phyloP scores from a whole-genome alignment of 2,329 filamentous ascomycete genomes.

The Helotiales sp. region DNA sequence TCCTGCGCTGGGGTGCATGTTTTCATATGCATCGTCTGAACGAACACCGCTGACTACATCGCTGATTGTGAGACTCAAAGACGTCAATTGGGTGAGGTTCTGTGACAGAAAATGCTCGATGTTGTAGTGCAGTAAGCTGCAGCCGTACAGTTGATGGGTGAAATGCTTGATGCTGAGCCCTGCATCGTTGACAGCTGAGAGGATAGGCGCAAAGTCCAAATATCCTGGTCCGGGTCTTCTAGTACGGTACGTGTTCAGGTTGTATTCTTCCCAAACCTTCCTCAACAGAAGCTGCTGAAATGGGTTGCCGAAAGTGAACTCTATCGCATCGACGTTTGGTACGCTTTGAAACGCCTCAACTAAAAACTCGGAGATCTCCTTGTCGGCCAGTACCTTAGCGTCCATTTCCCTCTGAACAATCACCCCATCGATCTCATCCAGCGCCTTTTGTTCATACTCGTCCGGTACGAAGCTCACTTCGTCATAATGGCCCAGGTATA shows the following conservation, averaged over 20 bases:
- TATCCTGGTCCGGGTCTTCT: not conserved
- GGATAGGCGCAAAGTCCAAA: not conserved
- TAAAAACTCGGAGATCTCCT: not conserved
- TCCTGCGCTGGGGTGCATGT: not conserved
- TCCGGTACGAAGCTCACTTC: slow-evolving; percentile 16
- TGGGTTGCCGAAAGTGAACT: slow-evolving; percentile 10
- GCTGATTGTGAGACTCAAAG: slow-evolving; percentile 7
- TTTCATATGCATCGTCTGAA: not conserved
- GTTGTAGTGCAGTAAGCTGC: not conserved
- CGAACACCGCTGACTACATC: not conserved
- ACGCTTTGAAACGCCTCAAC: slow-evolving; percentile 4
- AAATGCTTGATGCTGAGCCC: slow-evolving; percentile 12
- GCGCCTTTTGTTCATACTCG: slow-evolving; percentile 10
- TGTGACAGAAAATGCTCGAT: not conserved
- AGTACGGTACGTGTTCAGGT: slow-evolving; percentile 9
- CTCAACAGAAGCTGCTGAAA: slow-evolving; percentile 15
- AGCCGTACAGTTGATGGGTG: slow-evolving; percentile 8
- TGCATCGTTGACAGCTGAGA: slow-evolving; percentile 5
- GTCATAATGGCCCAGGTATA: slow-evolving; percentile 7
- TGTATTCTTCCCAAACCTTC: slow-evolving; percentile 23
- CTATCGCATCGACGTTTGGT: slow-evolving; percentile 9
- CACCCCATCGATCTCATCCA: slow-evolving; percentile 18
- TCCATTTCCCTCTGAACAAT: slow-evolving; percentile 11
- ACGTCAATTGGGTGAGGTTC: not conserved
- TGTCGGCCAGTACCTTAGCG: not conserved